phyloP scores from a whole-genome alignment of 2,329 filamentous ascomycete genomes.

The Xylogone sp. region DNA sequence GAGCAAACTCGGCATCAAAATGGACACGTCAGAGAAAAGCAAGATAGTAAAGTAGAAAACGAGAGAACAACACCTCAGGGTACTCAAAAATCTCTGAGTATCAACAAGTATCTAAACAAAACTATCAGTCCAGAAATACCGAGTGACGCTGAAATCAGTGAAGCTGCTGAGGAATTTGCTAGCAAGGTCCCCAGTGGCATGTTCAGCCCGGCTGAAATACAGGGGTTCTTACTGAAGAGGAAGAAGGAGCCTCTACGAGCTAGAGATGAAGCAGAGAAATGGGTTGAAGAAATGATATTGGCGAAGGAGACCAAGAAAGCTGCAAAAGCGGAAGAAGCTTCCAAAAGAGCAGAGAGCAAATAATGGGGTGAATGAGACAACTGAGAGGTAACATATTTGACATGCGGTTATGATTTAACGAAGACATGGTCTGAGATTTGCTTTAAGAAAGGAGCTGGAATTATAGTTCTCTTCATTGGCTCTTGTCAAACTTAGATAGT shows the following conservation, averaged over 20 bases:
- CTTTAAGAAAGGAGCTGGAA: no score
- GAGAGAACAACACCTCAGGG: not conserved
- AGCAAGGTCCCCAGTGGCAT: conserved; percentile 45
- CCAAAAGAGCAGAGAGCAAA: not conserved
- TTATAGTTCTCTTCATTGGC: no score
- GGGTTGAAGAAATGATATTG: conserved; percentile 47
- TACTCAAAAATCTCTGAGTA: no score
- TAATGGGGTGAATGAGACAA: not conserved
- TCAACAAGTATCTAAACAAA: no score
- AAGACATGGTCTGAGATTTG: no score
- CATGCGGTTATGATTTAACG: no score
- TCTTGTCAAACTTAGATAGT: no score
- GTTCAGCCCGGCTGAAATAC: conserved; percentile 59
- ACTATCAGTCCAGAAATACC: conserved; percentile 13
- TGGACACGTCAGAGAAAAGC: not conserved
- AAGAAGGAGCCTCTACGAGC: conserved; percentile 56
- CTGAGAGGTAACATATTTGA: no score
- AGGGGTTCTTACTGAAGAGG: conserved; percentile 60
- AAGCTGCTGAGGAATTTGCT: conserved; percentile 39
- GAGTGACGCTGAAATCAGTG: conserved; percentile 34
- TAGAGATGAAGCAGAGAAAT: conserved; percentile 46
- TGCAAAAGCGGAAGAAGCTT: not conserved
- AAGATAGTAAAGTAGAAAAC: not conserved
- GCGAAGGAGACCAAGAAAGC: conserved; percentile 4
- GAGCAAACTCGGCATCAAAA: conserved; percentile 3